phyloP scores from a whole-genome alignment of 2,329 filamentous ascomycete genomes.

The Lasiodiplodia sp. region DNA sequence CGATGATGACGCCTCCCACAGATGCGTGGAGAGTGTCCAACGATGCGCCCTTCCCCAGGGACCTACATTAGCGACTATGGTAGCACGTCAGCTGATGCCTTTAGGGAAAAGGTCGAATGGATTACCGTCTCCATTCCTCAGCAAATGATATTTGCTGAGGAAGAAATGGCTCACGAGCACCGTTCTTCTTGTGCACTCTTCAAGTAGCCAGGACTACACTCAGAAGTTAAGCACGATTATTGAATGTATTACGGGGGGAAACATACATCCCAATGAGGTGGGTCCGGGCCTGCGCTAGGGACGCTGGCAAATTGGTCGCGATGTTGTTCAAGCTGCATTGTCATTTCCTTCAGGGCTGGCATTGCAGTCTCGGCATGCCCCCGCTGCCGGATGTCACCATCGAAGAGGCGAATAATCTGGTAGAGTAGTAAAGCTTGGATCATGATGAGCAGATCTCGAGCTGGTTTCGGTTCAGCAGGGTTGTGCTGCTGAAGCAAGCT shows the following conservation, averaged over 20 bases:
- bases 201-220: background rate
- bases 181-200: background rate
- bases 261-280: background rate
- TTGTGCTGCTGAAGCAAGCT: background rate
- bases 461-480: background rate
- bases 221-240: background rate
- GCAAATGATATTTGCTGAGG: background rate
- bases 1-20: background rate
- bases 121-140: background rate
- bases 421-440: background rate
- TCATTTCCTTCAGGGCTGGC: background rate
- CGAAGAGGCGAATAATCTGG: constrained; percentile 2
- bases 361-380: background rate
- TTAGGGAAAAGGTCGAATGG: background rate
- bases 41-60: background rate
- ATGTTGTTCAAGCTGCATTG: background rate
- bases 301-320: background rate
- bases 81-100: background rate
- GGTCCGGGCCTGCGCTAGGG: background rate
- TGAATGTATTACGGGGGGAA: background rate
- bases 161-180: constrained; percentile 3
- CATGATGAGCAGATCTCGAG: background rate
- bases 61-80: background rate
- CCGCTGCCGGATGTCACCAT: background rate
- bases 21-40: background rate